Evolutionary conservation across 2,329 filamentous ascomycete genomes (phyloP).

Genomic region (Cladosporium sp.): DNA sequence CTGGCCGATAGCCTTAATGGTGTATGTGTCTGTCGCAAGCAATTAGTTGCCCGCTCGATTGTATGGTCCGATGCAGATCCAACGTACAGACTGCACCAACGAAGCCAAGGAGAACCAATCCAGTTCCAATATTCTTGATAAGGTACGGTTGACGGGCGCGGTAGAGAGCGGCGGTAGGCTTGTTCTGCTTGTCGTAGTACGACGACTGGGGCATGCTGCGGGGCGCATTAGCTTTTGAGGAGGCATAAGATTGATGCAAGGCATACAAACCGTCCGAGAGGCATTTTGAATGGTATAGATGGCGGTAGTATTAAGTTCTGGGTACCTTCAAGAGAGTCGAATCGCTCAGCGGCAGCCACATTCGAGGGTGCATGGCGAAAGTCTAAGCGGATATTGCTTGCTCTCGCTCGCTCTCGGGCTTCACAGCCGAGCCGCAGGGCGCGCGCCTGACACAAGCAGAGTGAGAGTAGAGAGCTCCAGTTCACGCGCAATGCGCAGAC

Average conservation of each 20-base stretch:
- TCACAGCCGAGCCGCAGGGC: conserved; percentile 9
- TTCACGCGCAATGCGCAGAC: conserved; percentile 13
- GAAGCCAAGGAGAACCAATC: conserved; percentile 71
- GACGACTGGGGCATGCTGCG: conserved; percentile 65
- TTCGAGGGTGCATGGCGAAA: background rate
- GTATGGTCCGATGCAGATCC: background rate
- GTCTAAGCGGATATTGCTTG: background rate
- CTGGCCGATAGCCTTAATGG: conserved; percentile 83
- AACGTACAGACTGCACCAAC: conserved; percentile 84
- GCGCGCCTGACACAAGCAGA: background rate
- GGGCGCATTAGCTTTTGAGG: conserved; percentile 22
- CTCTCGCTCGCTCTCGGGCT: background rate
- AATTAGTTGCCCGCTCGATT: conserved; percentile 19
- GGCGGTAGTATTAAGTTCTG: background rate
- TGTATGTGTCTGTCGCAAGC: conserved; percentile 61
- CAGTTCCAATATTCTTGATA: conserved; percentile 82
- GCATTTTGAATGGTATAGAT: conserved; percentile 22
- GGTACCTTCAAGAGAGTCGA: background rate
- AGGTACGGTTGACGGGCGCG: conserved; percentile 90
- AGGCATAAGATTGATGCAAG: too few species aligned
- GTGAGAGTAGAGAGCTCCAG: conserved; percentile 1
- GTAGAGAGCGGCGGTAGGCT: conserved; percentile 84
- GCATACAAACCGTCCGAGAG: conserved; percentile 26
- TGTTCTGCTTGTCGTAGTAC: conserved; percentile 88
- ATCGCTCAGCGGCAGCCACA: background rate